phyloP scores from a whole-genome alignment of 805 yeast genomes.

The Hermanozyma aechmeae region DNA sequence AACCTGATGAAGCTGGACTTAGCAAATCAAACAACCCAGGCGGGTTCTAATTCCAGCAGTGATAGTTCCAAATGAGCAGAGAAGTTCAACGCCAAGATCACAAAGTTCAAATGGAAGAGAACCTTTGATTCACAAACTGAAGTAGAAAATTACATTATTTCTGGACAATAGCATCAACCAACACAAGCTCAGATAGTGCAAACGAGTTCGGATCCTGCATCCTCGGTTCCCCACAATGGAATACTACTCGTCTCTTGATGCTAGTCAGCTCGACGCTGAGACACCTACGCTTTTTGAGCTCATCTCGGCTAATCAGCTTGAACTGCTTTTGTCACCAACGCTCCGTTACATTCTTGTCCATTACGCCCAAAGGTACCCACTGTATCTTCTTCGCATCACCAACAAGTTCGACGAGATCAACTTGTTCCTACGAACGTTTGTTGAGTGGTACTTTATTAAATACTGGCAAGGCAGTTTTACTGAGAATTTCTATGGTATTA shows the following conservation, averaged over 20 bases:
- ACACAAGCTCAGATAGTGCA: neutral
- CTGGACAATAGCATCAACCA: neutral
- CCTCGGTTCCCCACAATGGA: conserved; percentile 44
- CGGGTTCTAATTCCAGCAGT: neutral
- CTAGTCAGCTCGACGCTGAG: conserved; percentile 62
- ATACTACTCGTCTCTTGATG: conserved; percentile 70
- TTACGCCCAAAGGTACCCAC: conserved; percentile 73
- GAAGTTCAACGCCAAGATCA: neutral
- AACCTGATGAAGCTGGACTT: too few species aligned
- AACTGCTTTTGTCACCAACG: conserved; percentile 71
- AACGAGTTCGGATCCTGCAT: neutral
- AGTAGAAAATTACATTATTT: neutral
- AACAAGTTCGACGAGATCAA: conserved; percentile 74
- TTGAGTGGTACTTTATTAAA: conserved; percentile 64
- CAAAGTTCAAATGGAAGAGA: neutral
- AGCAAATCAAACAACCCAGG: too few species aligned
- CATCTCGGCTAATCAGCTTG: conserved; percentile 72
- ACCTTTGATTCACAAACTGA: neutral
- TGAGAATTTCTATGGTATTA: conserved; percentile 86
- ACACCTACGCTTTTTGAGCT: conserved; percentile 87
- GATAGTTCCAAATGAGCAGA: conserved; percentile 4
- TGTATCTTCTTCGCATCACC: conserved; percentile 49
- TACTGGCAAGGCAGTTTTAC: conserved; percentile 82
- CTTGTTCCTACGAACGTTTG: conserved; percentile 43
- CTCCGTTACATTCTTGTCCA: conserved; percentile 70